Percentiles rank a stretch among this genome's conserved stretches.
Conservation (phyloP, 208 protist genomes). For the Kentomonas sorsogonicus region DNA sequence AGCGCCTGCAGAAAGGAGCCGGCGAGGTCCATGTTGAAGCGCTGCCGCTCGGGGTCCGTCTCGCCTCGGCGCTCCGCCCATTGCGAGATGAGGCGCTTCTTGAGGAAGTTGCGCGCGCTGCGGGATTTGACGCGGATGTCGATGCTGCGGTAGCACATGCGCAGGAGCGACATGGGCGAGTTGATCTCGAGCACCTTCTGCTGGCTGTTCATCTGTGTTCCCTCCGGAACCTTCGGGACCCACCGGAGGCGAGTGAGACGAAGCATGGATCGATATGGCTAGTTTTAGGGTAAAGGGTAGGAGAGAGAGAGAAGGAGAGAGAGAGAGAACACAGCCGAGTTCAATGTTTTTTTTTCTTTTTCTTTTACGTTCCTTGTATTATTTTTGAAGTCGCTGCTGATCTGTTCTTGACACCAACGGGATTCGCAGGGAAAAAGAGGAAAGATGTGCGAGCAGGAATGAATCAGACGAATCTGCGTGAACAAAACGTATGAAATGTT, state of each 20-base stretch:
- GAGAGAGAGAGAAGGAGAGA: too few species aligned
- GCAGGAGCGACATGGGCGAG: slow-evolving; percentile 71
- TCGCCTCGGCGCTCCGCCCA: slow-evolving; percentile 69
- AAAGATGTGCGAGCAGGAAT: too few species aligned
- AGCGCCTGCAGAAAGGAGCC: slow-evolving; percentile 83
- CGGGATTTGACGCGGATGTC: slow-evolving; percentile 85
- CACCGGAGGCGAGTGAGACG: neutral
- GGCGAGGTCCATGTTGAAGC: slow-evolving; percentile 85
- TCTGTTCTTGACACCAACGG: too few species aligned
- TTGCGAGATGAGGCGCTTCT: slow-evolving; percentile 73
- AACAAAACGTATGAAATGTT: too few species aligned
- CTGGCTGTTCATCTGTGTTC: slow-evolving; percentile 62
- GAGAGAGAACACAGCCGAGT: too few species aligned
- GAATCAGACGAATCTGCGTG: too few species aligned
- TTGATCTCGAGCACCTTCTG: slow-evolving; percentile 76
- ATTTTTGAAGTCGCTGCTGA: too few species aligned
- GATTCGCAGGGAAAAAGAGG: too few species aligned
- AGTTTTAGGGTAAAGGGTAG: too few species aligned
- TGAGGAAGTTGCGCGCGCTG: slow-evolving; percentile 79
- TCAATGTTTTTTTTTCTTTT: too few species aligned
- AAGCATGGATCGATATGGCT: too few species aligned
- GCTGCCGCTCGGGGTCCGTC: slow-evolving; percentile 76
- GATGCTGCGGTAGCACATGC: slow-evolving; percentile 90
- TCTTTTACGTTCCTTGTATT: too few species aligned
- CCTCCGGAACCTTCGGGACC: slow-evolving; percentile 10